Evolutionary conservation across 192 early-diverging fungal species (phyloP), one percentile per base, ranked within the genome.

Genomic region (Allomyces javanicus): DNA sequence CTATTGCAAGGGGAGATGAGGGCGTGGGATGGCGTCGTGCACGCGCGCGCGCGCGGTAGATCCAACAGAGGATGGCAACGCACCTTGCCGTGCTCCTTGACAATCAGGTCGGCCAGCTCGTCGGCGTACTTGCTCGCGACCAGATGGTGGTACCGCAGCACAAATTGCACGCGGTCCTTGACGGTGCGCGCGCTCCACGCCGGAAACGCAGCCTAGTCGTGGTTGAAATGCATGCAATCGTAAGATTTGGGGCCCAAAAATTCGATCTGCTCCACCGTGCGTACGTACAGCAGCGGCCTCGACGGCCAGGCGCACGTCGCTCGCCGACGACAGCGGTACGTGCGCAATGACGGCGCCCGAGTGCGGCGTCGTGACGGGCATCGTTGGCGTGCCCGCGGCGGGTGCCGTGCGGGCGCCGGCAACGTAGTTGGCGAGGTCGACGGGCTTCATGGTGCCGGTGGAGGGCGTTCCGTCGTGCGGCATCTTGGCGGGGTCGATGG

Each of bases 71-170:
- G 9, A 40, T 3, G 7, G 7, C 4, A 40, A 7, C 33, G 33
- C 33, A 40, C 33, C 33, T 91, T 91, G 68, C 89, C 89, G 67
- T 91, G 88, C 71, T 91, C 89, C 25, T 75, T 70, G 24, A 85
- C 87, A 12, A 91, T 81, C 65, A 90, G 71, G 61, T 79, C 83
- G 0, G 83, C 85, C 17, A 91, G 76, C 70, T 91, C 83, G 12
- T 84, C 83, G 0, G 69, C 66, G 71, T 86, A 78, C 69, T 70
- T 77, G 23, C 75, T 71, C 27, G 89, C 68, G 11, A 72, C 63
- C 10, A 77, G 71, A 11, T 70, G 62, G 71, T 88, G 81, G 71
- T 86, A 78, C 9, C 76, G 65, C 64, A 89, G 75, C 63, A 89
- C 69, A 58, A 80, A 71, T 10, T 76, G 77, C 21, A 83, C 80